These are phyloP conservation scores for Tanacetum coccineum DNA, from an alignment of 129 eudicot genomes.

Conservation along the genomic window DNA sequence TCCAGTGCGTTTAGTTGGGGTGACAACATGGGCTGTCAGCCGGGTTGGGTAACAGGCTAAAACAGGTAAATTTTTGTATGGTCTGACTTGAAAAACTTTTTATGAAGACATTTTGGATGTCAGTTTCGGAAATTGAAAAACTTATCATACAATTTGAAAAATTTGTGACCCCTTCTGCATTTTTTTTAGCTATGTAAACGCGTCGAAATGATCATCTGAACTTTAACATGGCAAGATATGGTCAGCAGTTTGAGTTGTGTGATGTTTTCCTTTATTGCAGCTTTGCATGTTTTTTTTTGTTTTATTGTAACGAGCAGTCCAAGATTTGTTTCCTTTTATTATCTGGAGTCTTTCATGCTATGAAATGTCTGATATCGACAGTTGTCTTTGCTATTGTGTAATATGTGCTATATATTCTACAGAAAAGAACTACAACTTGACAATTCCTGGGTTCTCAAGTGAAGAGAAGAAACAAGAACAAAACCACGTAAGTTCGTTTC, in stretches of 20 bases:
- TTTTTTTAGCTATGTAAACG: neutral
- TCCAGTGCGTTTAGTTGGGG: neutral
- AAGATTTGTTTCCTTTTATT: neutral
- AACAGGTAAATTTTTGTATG: neutral
- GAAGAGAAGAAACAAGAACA: constrained; percentile 65
- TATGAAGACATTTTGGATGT: neutral
- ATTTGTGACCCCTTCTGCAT: neutral
- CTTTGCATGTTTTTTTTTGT: neutral
- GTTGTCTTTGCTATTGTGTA: neutral
- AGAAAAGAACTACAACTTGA: constrained; percentile 77
- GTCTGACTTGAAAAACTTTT: neutral
- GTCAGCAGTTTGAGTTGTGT: neutral
- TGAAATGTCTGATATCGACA: constrained; percentile 4
- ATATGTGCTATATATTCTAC: constrained; percentile 26
- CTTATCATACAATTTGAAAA: neutral
- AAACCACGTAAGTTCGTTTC: constrained; percentile 48
- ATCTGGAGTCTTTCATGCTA: neutral
- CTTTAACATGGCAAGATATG: neutral
- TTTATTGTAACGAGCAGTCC: constrained; percentile 6
- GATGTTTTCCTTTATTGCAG: constrained; percentile 6
- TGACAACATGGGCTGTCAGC: neutral
- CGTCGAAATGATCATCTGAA: neutral
- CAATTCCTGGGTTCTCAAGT: constrained; percentile 86
- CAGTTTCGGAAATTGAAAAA: no score
- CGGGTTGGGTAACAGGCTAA: neutral